phyloP scores from a whole-genome alignment of 2,329 filamentous ascomycete genomes.

The Aspergillus neoniger region DNA sequence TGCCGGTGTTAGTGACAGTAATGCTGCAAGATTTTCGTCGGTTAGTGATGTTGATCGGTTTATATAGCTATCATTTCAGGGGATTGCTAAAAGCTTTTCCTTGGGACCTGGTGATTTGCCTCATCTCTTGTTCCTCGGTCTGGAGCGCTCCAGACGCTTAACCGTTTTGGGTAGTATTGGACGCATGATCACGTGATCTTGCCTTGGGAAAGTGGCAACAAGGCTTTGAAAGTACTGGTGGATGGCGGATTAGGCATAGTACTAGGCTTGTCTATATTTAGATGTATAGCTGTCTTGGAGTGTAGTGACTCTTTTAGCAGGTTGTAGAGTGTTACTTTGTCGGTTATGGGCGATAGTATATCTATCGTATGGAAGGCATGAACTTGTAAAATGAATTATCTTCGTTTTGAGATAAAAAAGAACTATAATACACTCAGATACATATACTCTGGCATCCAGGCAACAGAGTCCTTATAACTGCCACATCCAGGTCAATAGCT shows the following conservation, averaged over 20 bases:
- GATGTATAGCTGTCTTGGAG: too few species aligned
- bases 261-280: neutral
- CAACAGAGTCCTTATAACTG: neutral
- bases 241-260: neutral
- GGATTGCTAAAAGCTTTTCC: neutral
- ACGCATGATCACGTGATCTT: neutral
- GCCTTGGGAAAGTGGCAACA: neutral
- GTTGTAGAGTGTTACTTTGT: too few species aligned
- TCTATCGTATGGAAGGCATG: too few species aligned
- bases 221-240: neutral
- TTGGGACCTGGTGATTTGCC: neutral
- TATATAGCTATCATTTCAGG: conserved; percentile 2
- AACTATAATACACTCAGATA: neutral
- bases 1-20: neutral
- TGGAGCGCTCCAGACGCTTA: neutral
- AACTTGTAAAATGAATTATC: too few species aligned
- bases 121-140: neutral
- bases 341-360: too few species aligned
- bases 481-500: conserved; percentile 2
- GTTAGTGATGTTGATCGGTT: neutral
- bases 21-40: neutral
- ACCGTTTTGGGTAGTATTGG: neutral
- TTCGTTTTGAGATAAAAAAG: neutral
- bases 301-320: too few species aligned
- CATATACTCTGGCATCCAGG: neutral